Conservation (phyloP, 441 rosid species). For the Populus hybrid region DNA sequence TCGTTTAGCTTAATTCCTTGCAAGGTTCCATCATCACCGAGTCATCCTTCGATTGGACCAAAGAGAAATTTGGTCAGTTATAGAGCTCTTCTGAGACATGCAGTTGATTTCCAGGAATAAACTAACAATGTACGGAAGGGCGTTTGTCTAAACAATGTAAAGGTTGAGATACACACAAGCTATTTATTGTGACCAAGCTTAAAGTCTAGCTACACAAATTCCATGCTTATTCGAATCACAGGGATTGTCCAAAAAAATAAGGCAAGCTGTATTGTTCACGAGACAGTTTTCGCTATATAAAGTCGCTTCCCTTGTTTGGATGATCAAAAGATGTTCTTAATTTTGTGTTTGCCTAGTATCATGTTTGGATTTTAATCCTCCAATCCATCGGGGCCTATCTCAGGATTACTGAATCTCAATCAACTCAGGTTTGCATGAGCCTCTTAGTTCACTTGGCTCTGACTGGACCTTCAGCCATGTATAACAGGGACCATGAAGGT, state of each 20-base stretch:
- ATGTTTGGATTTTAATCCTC: too few relatives aligned
- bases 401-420: too few relatives aligned
- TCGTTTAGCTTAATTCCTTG: constrained; percentile 27
- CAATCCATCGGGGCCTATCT: too few relatives aligned
- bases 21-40: constrained; percentile 5
- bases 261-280: not conserved
- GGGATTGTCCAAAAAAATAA: not conserved
- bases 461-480: too few relatives aligned
- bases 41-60: not conserved
- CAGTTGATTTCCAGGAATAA: not conserved
- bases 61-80: constrained; percentile 23
- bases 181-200: too few relatives aligned
- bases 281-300: too few relatives aligned
- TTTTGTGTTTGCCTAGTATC: too few relatives aligned
- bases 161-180: not conserved
- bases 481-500: too few relatives aligned
- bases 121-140: not conserved
- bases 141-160: not conserved
- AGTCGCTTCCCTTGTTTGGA: not conserved
- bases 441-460: too few relatives aligned
- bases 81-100: constrained; percentile 20
- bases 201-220: not conserved
- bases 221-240: not conserved
- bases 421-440: too few relatives aligned
- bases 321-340: not conserved